Evolutionary conservation across 2,329 filamentous ascomycete species (phyloP).

Genomic region (Leptographium radiaticola): DNA sequence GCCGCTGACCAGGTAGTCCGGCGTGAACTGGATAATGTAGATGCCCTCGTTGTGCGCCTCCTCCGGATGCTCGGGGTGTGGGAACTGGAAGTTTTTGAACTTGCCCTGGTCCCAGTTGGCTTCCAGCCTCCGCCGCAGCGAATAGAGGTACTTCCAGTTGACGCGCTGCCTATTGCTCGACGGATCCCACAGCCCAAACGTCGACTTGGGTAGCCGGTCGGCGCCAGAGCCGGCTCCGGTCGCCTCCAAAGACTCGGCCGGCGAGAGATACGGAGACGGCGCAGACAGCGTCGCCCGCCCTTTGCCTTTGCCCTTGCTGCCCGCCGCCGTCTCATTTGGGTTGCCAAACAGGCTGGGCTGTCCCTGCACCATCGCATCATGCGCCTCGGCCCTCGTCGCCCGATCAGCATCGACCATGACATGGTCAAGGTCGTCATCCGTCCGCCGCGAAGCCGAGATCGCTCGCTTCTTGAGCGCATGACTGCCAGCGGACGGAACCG

Average conservation of each 20-base stretch:
- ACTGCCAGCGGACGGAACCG: slow-evolving; percentile 30
- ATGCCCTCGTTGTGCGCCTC: slow-evolving; percentile 89
- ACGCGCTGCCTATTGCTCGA: slow-evolving; percentile 44
- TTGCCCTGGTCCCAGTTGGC: slow-evolving; percentile 81
- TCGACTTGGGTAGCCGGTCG: slow-evolving; percentile 25
- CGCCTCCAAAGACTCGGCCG: background rate
- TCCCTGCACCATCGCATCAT: slow-evolving; percentile 4
- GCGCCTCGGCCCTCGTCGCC: slow-evolving; percentile 12
- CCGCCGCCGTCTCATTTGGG: background rate
- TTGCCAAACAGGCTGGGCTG: slow-evolving; percentile 3
- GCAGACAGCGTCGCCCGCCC: slow-evolving; percentile 17
- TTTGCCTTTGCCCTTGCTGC: slow-evolving; percentile 20
- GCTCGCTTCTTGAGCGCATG: slow-evolving; percentile 43
- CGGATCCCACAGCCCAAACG: slow-evolving; percentile 37
- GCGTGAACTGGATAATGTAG: slow-evolving; percentile 83
- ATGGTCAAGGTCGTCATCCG: slow-evolving; percentile 17
- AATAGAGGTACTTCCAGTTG: slow-evolving; percentile 91
- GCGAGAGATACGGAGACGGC: background rate
- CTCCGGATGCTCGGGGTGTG: slow-evolving; percentile 64
- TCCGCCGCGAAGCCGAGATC: slow-evolving; percentile 24
- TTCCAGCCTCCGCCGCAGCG: slow-evolving; percentile 72
- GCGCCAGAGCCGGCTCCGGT: too few species aligned
- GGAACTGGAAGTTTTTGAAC: slow-evolving; percentile 78
- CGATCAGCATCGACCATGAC: slow-evolving; percentile 23
- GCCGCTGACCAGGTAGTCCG: slow-evolving; percentile 80